These are phyloP conservation scores for Aspergillus japonicus DNA, from an alignment of 2,329 filamentous ascomycete species.

Conservation along the genomic window DNA sequence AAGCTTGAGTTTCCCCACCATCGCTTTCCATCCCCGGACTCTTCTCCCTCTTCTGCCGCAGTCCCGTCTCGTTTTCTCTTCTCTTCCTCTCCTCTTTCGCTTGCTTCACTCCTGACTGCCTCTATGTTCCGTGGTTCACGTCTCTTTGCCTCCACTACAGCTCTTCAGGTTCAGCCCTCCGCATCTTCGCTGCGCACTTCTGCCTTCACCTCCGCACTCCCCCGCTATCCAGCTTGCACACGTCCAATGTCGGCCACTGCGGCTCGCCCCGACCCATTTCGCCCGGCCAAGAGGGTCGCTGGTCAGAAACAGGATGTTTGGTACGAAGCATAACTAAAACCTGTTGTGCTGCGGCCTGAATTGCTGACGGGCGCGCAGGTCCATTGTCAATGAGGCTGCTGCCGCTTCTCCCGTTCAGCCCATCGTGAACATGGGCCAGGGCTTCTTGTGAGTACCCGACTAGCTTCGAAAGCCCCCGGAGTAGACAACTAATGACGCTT, in stretches of 20 bases:
- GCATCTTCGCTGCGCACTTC: conserved; percentile 5
- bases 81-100: conserved; percentile 1
- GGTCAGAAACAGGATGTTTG: conserved; percentile 54
- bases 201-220: conserved; percentile 10
- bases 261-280: conserved; percentile 42
- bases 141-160: not conserved
- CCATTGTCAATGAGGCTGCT: conserved; percentile 67
- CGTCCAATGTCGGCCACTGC: conserved; percentile 43
- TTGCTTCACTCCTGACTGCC: not conserved
- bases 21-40: not conserved
- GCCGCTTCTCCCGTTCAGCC: conserved; percentile 63
- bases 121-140: conserved; percentile 13
- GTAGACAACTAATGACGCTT: not conserved
- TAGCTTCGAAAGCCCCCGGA: too few relatives aligned
- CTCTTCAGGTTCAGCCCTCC: not conserved
- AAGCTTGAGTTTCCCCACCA: not conserved
- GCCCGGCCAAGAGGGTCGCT: conserved; percentile 49
- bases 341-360: not conserved
- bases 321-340: conserved; percentile 26
- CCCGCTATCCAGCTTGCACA: conserved; percentile 20
- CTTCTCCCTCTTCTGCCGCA: conserved; percentile 4
- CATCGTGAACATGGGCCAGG: conserved; percentile 69
- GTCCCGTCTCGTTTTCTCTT: conserved; percentile 4
- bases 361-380: conserved; percentile 43
- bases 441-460: conserved; percentile 49